Percentiles rank a stretch among this genome's conserved stretches.
These are phyloP conservation scores for Solanum chmielewskii DNA, from an alignment of 257 asterid species.

Conservation along the genomic window DNA sequence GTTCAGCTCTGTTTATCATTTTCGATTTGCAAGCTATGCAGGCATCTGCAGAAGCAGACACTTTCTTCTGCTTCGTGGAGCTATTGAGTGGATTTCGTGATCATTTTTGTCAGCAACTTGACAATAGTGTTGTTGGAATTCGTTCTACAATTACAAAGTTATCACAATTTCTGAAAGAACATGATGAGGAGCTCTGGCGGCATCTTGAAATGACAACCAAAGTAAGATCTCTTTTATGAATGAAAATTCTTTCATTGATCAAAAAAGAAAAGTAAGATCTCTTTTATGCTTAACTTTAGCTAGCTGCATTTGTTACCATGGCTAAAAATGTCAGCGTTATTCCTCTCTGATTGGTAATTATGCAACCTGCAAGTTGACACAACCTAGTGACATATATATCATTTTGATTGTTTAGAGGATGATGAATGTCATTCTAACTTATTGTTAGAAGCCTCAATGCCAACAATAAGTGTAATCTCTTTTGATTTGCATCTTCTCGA, in stretches of 20 bases:
- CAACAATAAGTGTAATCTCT: not conserved
- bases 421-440: not conserved
- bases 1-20: conserved; percentile 13
- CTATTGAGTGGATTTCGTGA: conserved; percentile 87
- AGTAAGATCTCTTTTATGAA: conserved; percentile 25
- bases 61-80: conserved; percentile 97
- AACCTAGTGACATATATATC: not conserved
- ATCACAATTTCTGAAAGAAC: conserved; percentile 82
- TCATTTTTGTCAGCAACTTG: conserved; percentile 93
- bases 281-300: not conserved
- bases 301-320: not conserved
- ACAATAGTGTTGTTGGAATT: conserved; percentile 92
- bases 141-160: conserved; percentile 83
- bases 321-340: not conserved
- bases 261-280: conserved; percentile 33
- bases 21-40: conserved; percentile 27
- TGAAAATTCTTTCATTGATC: not conserved
- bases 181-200: conserved; percentile 98
- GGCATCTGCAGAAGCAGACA: conserved; percentile 89
- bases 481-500: not conserved
- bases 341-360: not conserved
- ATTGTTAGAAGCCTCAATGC: not conserved
- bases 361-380: not conserved
- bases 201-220: conserved; percentile 92
- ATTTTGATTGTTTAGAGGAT: not conserved